Conservation (phyloP, 305 asterid species). For the Fraxinus sp. region DNA sequence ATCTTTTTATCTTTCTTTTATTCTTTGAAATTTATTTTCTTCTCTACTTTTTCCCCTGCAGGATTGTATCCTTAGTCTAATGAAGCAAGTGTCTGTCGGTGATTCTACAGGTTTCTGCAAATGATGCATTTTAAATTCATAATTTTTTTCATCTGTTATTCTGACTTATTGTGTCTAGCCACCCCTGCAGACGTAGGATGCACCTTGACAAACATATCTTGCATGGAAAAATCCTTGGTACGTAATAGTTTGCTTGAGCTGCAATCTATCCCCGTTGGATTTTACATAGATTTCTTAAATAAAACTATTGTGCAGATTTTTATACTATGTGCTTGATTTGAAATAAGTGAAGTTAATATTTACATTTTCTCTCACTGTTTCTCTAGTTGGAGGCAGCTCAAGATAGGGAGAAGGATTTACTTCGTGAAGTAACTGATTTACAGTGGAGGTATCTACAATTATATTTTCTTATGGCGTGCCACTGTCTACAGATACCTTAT, state of each 20-base stretch:
- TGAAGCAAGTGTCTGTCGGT: slow-evolving; percentile 68
- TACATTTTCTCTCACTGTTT: neutral
- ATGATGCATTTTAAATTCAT: slow-evolving; percentile 12
- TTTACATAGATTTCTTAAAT: neutral
- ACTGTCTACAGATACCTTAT: neutral
- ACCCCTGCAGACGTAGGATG: slow-evolving; percentile 52
- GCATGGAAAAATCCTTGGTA: slow-evolving; percentile 71
- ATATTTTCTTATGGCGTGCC: neutral
- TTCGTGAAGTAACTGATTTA: slow-evolving; percentile 70
- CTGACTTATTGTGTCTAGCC: slow-evolving; percentile 22
- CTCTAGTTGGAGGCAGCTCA: slow-evolving; percentile 76
- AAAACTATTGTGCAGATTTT: neutral
- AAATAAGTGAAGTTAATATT: neutral
- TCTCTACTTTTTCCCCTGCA: slow-evolving; percentile 29
- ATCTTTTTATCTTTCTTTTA: neutral
- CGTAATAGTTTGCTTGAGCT: slow-evolving; percentile 8
- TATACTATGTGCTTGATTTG: neutral
- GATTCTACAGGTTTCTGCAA: slow-evolving; percentile 57
- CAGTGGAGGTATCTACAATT: slow-evolving; percentile 61
- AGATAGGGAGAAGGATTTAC: slow-evolving; percentile 77
- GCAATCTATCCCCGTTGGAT: neutral
- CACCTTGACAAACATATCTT: slow-evolving; percentile 28
- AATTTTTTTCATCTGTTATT: neutral
- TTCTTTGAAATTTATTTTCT: slow-evolving; percentile 14
- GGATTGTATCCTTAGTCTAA: slow-evolving; percentile 65